Evolutionary conservation across 2,329 filamentous ascomycete species (phyloP).

Genomic region (Penicillium hordei): DNA sequence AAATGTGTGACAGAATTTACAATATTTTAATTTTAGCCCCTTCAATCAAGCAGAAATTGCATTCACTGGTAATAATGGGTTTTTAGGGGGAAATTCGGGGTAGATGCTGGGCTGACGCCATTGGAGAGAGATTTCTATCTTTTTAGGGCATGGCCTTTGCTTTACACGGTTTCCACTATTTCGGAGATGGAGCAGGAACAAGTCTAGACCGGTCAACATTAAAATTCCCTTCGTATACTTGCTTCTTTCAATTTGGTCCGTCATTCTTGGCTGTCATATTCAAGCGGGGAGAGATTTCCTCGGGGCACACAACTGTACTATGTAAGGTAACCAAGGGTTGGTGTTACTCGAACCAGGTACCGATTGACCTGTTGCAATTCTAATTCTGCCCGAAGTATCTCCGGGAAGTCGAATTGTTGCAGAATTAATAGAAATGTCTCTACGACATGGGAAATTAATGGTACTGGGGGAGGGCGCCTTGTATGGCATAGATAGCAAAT

Average conservation of each 20-base stretch:
- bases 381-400: conserved; percentile 7
- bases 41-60: background rate
- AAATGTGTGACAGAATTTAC: conserved; percentile 3
- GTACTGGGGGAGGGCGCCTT: background rate
- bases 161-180: conserved; percentile 2
- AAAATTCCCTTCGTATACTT: conserved; percentile 21
- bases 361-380: conserved; percentile 14
- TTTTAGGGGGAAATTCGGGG: background rate
- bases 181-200: conserved; percentile 23
- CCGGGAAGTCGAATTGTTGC: conserved; percentile 2
- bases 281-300: conserved; percentile 7
- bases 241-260: conserved; percentile 14
- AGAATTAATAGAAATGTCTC: background rate
- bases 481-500: background rate
- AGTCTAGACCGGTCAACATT: conserved; percentile 26
- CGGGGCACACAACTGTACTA: conserved; percentile 7
- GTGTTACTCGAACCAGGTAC: conserved; percentile 23
- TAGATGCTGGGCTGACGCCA: conserved; percentile 18
- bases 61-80: background rate
- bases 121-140: conserved; percentile 2
- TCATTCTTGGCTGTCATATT: conserved; percentile 6
- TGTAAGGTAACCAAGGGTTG: conserved; percentile 8
- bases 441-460: background rate
- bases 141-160: background rate
- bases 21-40: background rate